Evolutionary conservation across 1,284 basidiomycete species (phyloP).

Genomic region (Pseudomicrostroma phylloplanum): DNA sequence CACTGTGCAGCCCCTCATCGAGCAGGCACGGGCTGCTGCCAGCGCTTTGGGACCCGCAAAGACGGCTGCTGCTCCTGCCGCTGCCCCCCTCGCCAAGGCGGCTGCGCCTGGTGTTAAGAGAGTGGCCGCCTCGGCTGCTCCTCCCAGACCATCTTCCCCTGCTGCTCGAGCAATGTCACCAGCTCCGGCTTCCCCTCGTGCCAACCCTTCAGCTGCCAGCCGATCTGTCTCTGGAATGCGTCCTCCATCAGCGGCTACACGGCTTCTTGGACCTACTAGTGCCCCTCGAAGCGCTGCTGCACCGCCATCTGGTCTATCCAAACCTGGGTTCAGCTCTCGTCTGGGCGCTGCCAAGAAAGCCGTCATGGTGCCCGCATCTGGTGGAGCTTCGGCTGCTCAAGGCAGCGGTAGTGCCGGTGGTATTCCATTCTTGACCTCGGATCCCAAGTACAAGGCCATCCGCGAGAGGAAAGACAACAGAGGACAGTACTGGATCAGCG

Average conservation of each 20-base stretch:
- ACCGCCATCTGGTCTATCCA: constrained; percentile 3
- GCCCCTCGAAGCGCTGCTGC: constrained; percentile 28
- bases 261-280: not conserved
- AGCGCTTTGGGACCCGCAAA: constrained; percentile 11
- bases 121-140: constrained; percentile 6
- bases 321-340: constrained; percentile 13
- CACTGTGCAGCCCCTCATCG: constrained; percentile 79
- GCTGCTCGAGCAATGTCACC: constrained; percentile 10
- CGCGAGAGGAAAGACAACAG: constrained; percentile 71
- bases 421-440: constrained; percentile 65
- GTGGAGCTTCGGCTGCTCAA: constrained; percentile 48
- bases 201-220: not conserved
- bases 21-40: constrained; percentile 52
- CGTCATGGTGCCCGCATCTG: constrained; percentile 9
- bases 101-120: not conserved
- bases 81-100: constrained; percentile 22
- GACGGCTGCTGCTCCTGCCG: constrained; percentile 26
- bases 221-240: constrained; percentile 5
- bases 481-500: constrained; percentile 54
- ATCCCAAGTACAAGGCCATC: constrained; percentile 65
- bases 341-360: constrained; percentile 9
- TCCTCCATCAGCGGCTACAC: constrained; percentile 12
- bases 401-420: constrained; percentile 44
- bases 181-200: constrained; percentile 14
- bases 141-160: constrained; percentile 3